Percentiles rank a stretch among this genome's conserved stretches.
phyloP scores from a whole-genome alignment of 2,329 filamentous ascomycete species.

The Sphaerostilbella broomeana region DNA sequence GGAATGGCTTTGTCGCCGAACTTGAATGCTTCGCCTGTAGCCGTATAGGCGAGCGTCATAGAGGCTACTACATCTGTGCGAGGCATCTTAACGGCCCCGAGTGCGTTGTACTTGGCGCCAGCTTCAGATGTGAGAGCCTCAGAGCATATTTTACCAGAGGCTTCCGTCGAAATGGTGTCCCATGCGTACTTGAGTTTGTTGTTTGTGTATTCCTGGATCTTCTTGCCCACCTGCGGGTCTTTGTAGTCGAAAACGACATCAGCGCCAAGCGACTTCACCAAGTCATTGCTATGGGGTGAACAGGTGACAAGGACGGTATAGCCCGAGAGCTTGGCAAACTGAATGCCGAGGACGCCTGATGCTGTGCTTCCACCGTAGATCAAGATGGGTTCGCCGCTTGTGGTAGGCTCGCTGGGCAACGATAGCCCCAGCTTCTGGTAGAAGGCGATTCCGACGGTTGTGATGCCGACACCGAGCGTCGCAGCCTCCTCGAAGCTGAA shows the following conservation, averaged over 20 bases:
- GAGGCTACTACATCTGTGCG: conserved; percentile 29
- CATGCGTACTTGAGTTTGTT: conserved; percentile 5
- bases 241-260: conserved; percentile 42
- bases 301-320: conserved; percentile 33
- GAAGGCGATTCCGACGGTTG: conserved; percentile 40
- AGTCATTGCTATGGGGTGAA: conserved; percentile 32
- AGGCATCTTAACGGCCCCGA: conserved; percentile 32
- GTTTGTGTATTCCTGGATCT: conserved; percentile 22
- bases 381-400: conserved; percentile 33
- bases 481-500: conserved; percentile 42
- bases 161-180: conserved; percentile 4
- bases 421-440: conserved; percentile 40
- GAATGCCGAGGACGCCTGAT: conserved; percentile 46
- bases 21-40: conserved; percentile 29
- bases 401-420: conserved; percentile 35
- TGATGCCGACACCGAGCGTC: conserved; percentile 33
- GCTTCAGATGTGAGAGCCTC: conserved; percentile 22
- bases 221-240: conserved; percentile 16
- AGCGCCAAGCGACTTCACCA: conserved; percentile 36
- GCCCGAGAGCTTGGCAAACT: conserved; percentile 37
- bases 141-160: conserved; percentile 23
- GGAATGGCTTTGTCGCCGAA: conserved; percentile 20
- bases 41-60: conserved; percentile 36
- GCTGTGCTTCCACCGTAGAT: conserved; percentile 48
- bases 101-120: conserved; percentile 32